Evolutionary conservation across 495 filamentous ascomycete genomes (phyloP).

Genomic region (Hypoxylon perforatum): DNA sequence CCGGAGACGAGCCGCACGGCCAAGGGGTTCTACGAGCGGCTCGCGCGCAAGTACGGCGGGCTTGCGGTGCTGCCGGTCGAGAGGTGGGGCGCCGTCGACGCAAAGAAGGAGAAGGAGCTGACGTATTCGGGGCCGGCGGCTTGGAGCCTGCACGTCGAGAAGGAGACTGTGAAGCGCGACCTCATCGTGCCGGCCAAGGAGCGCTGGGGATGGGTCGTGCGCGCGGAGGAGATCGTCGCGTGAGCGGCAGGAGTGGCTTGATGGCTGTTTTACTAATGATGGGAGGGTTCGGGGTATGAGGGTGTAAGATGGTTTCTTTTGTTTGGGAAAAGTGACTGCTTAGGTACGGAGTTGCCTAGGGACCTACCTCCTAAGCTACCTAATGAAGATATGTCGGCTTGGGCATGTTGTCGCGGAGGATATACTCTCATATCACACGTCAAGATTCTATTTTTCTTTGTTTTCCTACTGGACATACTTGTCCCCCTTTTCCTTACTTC

Average conservation of each 20-base stretch:
- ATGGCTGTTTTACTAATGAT: not conserved
- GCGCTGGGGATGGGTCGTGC: constrained; percentile 26
- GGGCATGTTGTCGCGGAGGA: constrained; percentile 18
- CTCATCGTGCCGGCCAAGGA: constrained; percentile 27
- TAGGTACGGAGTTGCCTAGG: too few relatives aligned
- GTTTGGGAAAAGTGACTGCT: not conserved
- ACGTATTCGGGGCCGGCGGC: constrained; percentile 26
- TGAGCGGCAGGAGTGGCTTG: constrained; percentile 1
- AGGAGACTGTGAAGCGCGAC: constrained; percentile 26
- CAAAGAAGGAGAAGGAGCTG: constrained; percentile 33
- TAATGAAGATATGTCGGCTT: not conserved
- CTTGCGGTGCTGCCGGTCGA: constrained; percentile 18
- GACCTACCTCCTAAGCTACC: too few relatives aligned
- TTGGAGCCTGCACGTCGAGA: constrained; percentile 28
- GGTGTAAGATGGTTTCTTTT: not conserved
- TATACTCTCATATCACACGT: constrained; percentile 11
- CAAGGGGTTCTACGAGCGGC: not conserved
- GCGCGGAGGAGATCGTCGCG: constrained; percentile 42
- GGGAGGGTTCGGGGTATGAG: not conserved
- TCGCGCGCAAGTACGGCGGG: constrained; percentile 12
- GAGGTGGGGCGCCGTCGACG: constrained; percentile 16
- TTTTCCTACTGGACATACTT: constrained; percentile 9
- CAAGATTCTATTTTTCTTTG: constrained; percentile 2
- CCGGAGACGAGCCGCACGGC: constrained; percentile 9
- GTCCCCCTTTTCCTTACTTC: not conserved